phyloP scores from a whole-genome alignment of 176 grass and related monocot species.

The Lolium perenne region DNA sequence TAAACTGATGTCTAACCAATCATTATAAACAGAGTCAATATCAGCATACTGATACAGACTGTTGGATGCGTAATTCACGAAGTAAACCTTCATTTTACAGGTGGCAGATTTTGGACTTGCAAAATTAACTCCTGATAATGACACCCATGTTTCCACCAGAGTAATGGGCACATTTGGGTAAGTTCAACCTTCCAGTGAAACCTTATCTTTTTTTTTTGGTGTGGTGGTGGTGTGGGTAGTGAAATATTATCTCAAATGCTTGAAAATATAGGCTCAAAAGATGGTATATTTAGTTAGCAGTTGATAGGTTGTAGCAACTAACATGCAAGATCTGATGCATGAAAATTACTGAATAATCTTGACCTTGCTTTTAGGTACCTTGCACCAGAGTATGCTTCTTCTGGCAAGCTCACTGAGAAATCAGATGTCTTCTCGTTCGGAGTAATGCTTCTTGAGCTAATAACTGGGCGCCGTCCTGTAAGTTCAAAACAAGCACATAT shows the following conservation, averaged over 20 bases:
- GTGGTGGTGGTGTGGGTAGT: neutral
- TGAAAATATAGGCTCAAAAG: too few relatives aligned
- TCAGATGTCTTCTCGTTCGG: constrained; percentile 98
- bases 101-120: constrained; percentile 99
- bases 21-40: constrained; percentile 38
- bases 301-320: too few relatives aligned
- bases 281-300: too few relatives aligned
- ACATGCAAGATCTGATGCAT: too few relatives aligned
- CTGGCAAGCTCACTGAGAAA: constrained; percentile 92
- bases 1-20: constrained; percentile 21
- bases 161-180: constrained; percentile 99
- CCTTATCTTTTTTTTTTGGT: neutral
- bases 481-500: constrained; percentile 68
- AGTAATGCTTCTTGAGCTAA: constrained; percentile 96
- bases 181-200: constrained; percentile 22
- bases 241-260: too few relatives aligned
- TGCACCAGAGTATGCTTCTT: constrained; percentile 97
- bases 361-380: constrained; percentile 69
- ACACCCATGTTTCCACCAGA: constrained; percentile 94
- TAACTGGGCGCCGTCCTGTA: constrained; percentile 87
- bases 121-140: constrained; percentile 76
- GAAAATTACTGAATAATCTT: constrained; percentile 29
- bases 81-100: constrained; percentile 50
- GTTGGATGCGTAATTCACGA: constrained; percentile 8
- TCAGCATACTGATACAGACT: constrained; percentile 9